Percentiles rank a stretch among this genome's conserved stretches.
phyloP scores from a whole-genome alignment of 2,329 filamentous ascomycete species.

The Venturia carpophila region DNA sequence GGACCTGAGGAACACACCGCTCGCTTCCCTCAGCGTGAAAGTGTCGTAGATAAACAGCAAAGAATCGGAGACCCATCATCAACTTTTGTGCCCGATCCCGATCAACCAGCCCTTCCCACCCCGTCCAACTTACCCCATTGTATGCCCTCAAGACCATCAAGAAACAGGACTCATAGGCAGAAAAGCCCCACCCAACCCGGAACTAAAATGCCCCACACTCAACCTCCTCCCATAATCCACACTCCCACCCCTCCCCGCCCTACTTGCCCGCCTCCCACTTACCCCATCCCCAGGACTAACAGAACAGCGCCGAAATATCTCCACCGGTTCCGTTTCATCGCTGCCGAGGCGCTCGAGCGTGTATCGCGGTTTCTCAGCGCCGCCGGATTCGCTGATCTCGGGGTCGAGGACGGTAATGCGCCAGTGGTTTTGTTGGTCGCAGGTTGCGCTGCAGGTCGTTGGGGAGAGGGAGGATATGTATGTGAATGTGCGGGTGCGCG shows the following conservation, averaged over 20 bases:
- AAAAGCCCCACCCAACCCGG: neutral
- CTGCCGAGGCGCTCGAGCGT: constrained; percentile 13
- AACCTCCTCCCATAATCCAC: constrained; percentile 15
- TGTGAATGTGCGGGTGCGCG: constrained; percentile 16
- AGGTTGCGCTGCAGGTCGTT: constrained; percentile 12
- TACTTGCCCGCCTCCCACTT: neutral
- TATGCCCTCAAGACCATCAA: neutral
- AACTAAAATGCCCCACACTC: constrained; percentile 13
- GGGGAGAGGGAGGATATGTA: constrained; percentile 1
- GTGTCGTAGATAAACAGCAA: no score
- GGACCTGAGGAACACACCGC: no score
- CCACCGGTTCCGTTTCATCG: neutral
- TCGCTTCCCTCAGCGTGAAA: no score
- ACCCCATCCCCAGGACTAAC: neutral
- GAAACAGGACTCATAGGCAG: constrained; percentile 6
- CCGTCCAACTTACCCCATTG: no score
- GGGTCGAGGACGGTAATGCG: constrained; percentile 14
- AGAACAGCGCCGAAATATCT: constrained; percentile 4
- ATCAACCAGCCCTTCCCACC: no score
- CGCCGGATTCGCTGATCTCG: neutral
- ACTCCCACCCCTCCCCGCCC: constrained; percentile 7
- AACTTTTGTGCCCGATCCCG: no score
- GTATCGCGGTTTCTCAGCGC: neutral
- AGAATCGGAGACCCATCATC: no score
- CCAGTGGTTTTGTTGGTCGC: constrained; percentile 11